Conservation (phyloP, 805 yeast genomes). For the Spathaspora sp. region DNA sequence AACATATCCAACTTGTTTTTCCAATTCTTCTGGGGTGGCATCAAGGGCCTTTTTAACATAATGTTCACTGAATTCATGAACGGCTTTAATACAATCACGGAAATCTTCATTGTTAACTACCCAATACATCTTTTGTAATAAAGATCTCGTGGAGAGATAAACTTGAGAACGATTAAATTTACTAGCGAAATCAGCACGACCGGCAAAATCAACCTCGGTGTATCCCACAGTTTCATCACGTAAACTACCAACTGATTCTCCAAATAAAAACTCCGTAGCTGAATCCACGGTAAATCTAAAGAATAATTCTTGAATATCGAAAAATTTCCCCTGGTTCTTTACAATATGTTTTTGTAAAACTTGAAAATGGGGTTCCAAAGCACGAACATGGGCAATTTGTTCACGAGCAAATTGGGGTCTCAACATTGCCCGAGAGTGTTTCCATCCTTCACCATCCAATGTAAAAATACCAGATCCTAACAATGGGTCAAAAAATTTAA, state of each 20-base stretch:
- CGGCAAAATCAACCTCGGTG: slow-evolving; percentile 18
- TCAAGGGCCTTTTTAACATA: slow-evolving; percentile 29
- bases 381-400: slow-evolving; percentile 29
- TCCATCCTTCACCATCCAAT: slow-evolving; percentile 36
- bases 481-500: slow-evolving; percentile 25
- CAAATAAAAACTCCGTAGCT: slow-evolving; percentile 38
- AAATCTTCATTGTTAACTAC: slow-evolving; percentile 27
- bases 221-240: slow-evolving; percentile 19
- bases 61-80: slow-evolving; percentile 26
- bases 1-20: slow-evolving; percentile 26
- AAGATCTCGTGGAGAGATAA: slow-evolving; percentile 26
- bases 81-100: slow-evolving; percentile 25
- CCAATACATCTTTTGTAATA: slow-evolving; percentile 28
- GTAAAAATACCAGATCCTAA: slow-evolving; percentile 39
- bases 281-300: slow-evolving; percentile 36
- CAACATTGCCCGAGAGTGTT: slow-evolving; percentile 31
- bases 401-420: slow-evolving; percentile 38
- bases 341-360: slow-evolving; percentile 20
- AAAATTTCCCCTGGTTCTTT: slow-evolving; percentile 15
- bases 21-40: slow-evolving; percentile 25
- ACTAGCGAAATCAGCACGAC: slow-evolving; percentile 15
- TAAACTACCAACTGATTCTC: slow-evolving; percentile 28
- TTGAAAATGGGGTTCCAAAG: slow-evolving; percentile 29
- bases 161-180: slow-evolving; percentile 36
- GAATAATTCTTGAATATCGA: slow-evolving; percentile 33